These are phyloP conservation scores for Drosera spatulata DNA, from an alignment of 179 eudicot species.

Conservation along the genomic window DNA sequence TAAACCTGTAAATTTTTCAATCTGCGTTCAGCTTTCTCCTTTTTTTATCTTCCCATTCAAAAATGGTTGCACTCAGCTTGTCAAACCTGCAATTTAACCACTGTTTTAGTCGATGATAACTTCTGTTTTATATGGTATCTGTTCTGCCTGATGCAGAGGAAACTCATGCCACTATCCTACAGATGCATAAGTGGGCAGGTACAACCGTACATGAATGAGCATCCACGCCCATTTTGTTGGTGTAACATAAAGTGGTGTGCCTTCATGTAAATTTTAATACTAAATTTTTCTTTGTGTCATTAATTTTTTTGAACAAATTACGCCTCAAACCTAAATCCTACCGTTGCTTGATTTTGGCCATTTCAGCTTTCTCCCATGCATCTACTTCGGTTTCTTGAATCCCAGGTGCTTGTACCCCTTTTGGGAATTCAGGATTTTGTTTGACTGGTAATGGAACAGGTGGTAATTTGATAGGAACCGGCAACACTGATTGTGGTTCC, in stretches of 20 bases:
- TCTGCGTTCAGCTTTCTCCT: slow-evolving; percentile 46
- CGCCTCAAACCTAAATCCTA: slow-evolving; percentile 4
- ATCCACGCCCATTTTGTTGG: too few species aligned
- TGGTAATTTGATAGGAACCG: slow-evolving; percentile 19
- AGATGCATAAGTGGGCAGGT: neutral
- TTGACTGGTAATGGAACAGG: slow-evolving; percentile 21
- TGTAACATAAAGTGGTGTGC: neutral
- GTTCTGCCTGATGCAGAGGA: neutral
- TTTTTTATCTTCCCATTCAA: slow-evolving; percentile 80
- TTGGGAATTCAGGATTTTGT: slow-evolving; percentile 14
- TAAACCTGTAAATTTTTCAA: slow-evolving; percentile 53
- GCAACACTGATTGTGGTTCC: slow-evolving; percentile 14
- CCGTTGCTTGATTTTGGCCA: slow-evolving; percentile 54
- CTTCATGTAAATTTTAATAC: too few species aligned
- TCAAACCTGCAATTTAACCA: slow-evolving; percentile 39
- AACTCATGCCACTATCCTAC: neutral
- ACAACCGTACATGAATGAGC: neutral
- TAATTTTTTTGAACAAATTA: neutral
- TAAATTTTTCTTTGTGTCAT: neutral
- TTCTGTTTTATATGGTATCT: too few species aligned
- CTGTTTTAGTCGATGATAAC: too few species aligned
- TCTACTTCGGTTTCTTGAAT: slow-evolving; percentile 37
- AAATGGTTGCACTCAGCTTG: slow-evolving; percentile 42
- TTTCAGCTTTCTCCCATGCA: slow-evolving; percentile 58
- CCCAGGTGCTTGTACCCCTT: slow-evolving; percentile 4